These are phyloP conservation scores for Mucor irregularis DNA, from an alignment of 371 early-diverging fungal species.

Conservation along the genomic window DNA sequence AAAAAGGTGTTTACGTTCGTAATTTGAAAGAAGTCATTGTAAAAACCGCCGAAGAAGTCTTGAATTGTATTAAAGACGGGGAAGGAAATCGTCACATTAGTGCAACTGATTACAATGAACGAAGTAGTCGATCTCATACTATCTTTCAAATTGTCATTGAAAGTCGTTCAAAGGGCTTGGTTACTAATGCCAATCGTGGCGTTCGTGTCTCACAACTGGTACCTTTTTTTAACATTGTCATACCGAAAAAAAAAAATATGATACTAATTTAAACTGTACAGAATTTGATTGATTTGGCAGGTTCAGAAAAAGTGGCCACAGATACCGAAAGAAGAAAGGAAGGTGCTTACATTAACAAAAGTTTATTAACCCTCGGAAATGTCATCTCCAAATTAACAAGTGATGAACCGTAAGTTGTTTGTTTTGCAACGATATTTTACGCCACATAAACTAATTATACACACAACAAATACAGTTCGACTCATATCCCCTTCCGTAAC, in stretches of 20 bases:
- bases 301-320: slow-evolving; percentile 86
- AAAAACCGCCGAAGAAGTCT: slow-evolving; percentile 78
- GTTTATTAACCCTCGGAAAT: slow-evolving; percentile 81
- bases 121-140: slow-evolving; percentile 87
- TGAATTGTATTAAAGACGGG: slow-evolving; percentile 74
- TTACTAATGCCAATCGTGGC: background rate
- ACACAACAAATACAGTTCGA: slow-evolving; percentile 10
- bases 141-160: slow-evolving; percentile 78
- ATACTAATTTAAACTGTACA: slow-evolving; percentile 8
- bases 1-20: slow-evolving; percentile 83
- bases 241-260: background rate
- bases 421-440: background rate
- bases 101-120: slow-evolving; percentile 86
- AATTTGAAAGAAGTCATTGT: slow-evolving; percentile 89
- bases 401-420: slow-evolving; percentile 41
- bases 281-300: slow-evolving; percentile 94
- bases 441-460: slow-evolving; percentile 3
- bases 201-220: slow-evolving; percentile 73
- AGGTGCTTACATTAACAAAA: slow-evolving; percentile 90
- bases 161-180: slow-evolving; percentile 12
- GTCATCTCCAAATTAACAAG: slow-evolving; percentile 84
- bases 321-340: slow-evolving; percentile 82
- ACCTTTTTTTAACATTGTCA: too few species aligned
- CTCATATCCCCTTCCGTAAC: slow-evolving; percentile 88
- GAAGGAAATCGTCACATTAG: slow-evolving; percentile 80